Evolutionary conservation across 768 basidiomycete genomes (phyloP), one percentile per base, ranked within the genome.

Genomic region (Strobilomyces dryophilus): DNA sequence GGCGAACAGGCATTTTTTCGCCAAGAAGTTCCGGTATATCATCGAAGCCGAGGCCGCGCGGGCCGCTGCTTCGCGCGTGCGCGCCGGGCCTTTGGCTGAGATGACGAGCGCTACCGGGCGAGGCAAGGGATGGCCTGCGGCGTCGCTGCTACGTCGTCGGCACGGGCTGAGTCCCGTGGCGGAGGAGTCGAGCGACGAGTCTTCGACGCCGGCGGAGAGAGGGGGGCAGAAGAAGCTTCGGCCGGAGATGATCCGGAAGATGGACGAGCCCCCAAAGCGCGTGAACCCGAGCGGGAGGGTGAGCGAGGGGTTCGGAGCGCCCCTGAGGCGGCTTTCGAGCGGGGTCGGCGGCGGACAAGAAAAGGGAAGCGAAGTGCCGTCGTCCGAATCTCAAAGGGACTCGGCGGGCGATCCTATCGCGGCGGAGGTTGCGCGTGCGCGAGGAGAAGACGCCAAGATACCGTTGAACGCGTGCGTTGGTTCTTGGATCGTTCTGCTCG

Each of bases 211-310:
- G 1, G 50, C 36, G 27, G 61, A 53, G 34, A 71, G 68, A 21
- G 77, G 70, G 12, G 40, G 7, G 1, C 44, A 49, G 8, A 61
- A 26, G 49, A 71, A 61, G 47, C 53, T 92, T 7, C 71, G 79
- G 45, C 74, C 86, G 24, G 83, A 89, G 50, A 91, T 92, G 89
- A 91, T 93, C 51, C 79, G 82, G 29, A 76, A 89, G 46, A 77
- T 87, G 74, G 81, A 88, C 52, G 79, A 77, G 44, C 78, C 81
- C 1, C 87, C 85, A 7, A 82, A 81, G 63, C 80, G 79, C 2
- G 75, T 92, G 24, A 79, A 90, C 62, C 89, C 89, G 4, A 90
- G 81, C 58, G 89, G 89, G 6, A 81, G 77, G 79, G 76, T 89
- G 21, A 81, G 77, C 49, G 79, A 82, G 54, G 76, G 74, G 41